Percentiles rank a stretch among this genome's conserved stretches.
Evolutionary conservation across 169 alveolate species (phyloP).

Genomic region (Theileria annulata): DNA sequence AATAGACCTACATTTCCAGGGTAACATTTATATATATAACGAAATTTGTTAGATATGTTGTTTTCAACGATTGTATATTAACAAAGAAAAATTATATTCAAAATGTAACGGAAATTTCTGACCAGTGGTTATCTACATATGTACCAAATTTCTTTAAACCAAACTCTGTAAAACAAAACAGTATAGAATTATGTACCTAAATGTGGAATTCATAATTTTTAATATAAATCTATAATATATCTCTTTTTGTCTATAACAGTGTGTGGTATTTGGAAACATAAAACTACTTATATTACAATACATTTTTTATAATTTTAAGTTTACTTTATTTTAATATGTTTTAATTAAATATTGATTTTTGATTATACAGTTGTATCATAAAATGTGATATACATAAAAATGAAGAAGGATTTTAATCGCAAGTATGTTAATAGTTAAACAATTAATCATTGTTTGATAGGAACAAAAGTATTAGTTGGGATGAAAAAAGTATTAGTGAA

Average conservation of each 20-base stretch:
- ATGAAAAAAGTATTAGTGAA: slow-evolving; percentile 79
- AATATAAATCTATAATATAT: not conserved
- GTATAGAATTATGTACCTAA: not conserved
- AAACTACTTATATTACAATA: not conserved
- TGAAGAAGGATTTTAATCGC: slow-evolving; percentile 27
- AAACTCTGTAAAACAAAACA: not conserved
- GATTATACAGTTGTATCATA: too few relatives aligned
- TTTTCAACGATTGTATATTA: slow-evolving; percentile 55
- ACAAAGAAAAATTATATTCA: slow-evolving; percentile 52
- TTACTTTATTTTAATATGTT: too few relatives aligned
- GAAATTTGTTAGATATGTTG: slow-evolving; percentile 24
- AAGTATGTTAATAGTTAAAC: slow-evolving; percentile 8
- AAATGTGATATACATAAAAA: not conserved
- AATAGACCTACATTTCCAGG: slow-evolving; percentile 41
- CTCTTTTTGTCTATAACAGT: not conserved
- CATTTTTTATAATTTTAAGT: too few relatives aligned
- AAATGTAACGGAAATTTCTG: slow-evolving; percentile 51
- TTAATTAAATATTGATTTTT: too few relatives aligned
- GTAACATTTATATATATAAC: not conserved
- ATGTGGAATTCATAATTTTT: not conserved
- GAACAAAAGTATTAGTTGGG: slow-evolving; percentile 79
- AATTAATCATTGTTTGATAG: slow-evolving; percentile 22
- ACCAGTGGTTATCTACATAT: slow-evolving; percentile 49
- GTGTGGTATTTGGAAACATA: not conserved
- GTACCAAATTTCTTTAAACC: slow-evolving; percentile 40